A percentile compares a stretch with the other conserved stretches of the same genome.
phyloP scores from a whole-genome alignment of 257 asterid genomes.

The Marsdenia floribunda region DNA sequence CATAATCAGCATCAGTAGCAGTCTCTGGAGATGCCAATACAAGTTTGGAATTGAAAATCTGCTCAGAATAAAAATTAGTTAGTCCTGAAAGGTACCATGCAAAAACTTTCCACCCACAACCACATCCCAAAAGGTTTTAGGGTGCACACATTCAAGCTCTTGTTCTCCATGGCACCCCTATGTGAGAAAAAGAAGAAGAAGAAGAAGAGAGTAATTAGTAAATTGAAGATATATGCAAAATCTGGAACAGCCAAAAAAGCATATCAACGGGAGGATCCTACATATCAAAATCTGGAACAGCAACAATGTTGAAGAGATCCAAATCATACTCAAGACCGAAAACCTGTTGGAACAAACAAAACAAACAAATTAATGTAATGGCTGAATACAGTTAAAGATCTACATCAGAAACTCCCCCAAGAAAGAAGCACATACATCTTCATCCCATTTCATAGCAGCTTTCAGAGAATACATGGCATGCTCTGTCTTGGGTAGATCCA shows the following conservation, averaged over 20 bases:
- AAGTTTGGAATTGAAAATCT: conserved; percentile 93
- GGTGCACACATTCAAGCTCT: conserved; percentile 79
- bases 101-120: background rate
- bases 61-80: conserved; percentile 21
- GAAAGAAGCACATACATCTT: conserved; percentile 55
- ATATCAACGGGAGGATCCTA: conserved; percentile 30
- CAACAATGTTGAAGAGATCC: conserved; percentile 93
- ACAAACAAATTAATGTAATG: conserved; percentile 4
- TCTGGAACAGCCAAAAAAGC: conserved; percentile 9
- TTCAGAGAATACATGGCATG: conserved; percentile 97
- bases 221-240: background rate
- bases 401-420: conserved; percentile 12
- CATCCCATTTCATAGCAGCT: conserved; percentile 99
- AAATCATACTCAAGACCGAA: conserved; percentile 94
- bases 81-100: conserved; percentile 4
- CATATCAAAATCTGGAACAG: conserved; percentile 96
- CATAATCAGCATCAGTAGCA: conserved; percentile 94
- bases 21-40: conserved; percentile 97
- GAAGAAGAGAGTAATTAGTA: conserved; percentile 10
- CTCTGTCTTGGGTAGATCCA: conserved; percentile 84
- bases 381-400: conserved; percentile 7
- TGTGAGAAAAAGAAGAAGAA: conserved; percentile 13
- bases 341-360: conserved; percentile 43
- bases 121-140: conserved; percentile 7
- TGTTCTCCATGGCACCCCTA: conserved; percentile 99